Evolutionary conservation across 1,284 basidiomycete genomes (phyloP), one percentile per base, ranked within the genome.

Genomic region (Ceratobasidium sp.): DNA sequence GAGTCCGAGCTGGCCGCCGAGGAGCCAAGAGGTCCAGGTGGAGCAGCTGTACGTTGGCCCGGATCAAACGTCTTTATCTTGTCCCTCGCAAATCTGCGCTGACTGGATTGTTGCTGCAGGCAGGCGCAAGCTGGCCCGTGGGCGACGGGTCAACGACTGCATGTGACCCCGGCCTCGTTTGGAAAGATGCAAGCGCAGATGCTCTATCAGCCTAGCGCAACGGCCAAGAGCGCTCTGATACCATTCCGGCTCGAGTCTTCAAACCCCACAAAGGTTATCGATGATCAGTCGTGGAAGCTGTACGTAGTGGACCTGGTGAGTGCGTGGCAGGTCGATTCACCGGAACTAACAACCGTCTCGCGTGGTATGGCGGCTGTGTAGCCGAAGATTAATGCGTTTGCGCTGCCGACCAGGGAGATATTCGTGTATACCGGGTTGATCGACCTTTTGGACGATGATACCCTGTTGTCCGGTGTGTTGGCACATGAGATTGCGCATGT

Each of bases 381-480:
- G 82, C 83, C 84, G 0, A 81, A 83, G 63, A 79, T 86, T 76
- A 86, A 87, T 76, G 85, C 85, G 2, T 85, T 85, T 76, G 85
- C 85, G 0, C 79, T 86, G 1, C 85, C 85, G 1, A 84, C 84
- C 39, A 84, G 84, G 76, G 84, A 86, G 74, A 80, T 86, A 39
- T 85, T 86, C 73, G 82, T 86, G 41, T 85, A 85, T 78, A 83
- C 84, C 0, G 85, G 85, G 16, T 78, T 87, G 34, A 80, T 87
- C 6, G 80, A 84, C 39, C 78, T 84, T 2, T 79, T 84, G 9
- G 80, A 82, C 16, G 82, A 84, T 74, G 84, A 86, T 77, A 80
- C 84, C 3, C 79, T 86, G 51, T 78, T 86, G 14, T 83, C 85
- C 0, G 85, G 84, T 1, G 82, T 86, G 0, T 78, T 86, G 19